These are phyloP conservation scores for Neonectria hederae DNA, from an alignment of 2,329 filamentous ascomycete species.

Conservation along the genomic window DNA sequence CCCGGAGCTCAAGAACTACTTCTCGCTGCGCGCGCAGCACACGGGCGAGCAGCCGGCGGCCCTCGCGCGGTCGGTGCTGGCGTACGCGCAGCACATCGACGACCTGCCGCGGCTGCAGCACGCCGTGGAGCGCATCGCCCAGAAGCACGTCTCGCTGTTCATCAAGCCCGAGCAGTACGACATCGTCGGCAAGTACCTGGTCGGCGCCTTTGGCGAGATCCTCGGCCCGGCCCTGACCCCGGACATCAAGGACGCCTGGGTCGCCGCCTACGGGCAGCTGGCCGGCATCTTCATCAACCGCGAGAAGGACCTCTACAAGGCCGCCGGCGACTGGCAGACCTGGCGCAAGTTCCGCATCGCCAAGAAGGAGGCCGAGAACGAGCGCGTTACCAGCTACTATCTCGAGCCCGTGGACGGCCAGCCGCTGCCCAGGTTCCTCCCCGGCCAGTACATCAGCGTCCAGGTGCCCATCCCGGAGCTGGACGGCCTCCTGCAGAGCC, in stretches of 20 bases:
- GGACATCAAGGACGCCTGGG: constrained; percentile 76
- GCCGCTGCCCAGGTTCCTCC: constrained; percentile 67
- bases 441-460: constrained; percentile 79
- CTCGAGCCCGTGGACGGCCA: constrained; percentile 68
- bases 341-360: constrained; percentile 66
- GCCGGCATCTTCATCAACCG: constrained; percentile 75
- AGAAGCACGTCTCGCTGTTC: constrained; percentile 79
- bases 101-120: constrained; percentile 68
- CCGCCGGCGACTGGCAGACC: constrained; percentile 53
- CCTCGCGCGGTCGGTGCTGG: constrained; percentile 73
- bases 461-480: constrained; percentile 69
- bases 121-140: constrained; percentile 73
- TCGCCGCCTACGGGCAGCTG: constrained; percentile 74
- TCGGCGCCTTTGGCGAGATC: constrained; percentile 73
- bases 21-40: constrained; percentile 75
- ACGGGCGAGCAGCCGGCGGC: constrained; percentile 76
- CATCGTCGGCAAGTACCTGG: constrained; percentile 74
- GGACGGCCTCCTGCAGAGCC: constrained; percentile 69
- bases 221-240: constrained; percentile 74
- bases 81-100: constrained; percentile 79
- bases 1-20: constrained; percentile 73
- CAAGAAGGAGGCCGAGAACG: constrained; percentile 69
- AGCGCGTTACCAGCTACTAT: constrained; percentile 74
- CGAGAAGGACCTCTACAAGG: constrained; percentile 70
- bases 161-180: constrained; percentile 75